Percentiles rank a stretch among this genome's conserved stretches.
phyloP scores from a whole-genome alignment of 805 yeast species.

The Ogataea chonburiensis region DNA sequence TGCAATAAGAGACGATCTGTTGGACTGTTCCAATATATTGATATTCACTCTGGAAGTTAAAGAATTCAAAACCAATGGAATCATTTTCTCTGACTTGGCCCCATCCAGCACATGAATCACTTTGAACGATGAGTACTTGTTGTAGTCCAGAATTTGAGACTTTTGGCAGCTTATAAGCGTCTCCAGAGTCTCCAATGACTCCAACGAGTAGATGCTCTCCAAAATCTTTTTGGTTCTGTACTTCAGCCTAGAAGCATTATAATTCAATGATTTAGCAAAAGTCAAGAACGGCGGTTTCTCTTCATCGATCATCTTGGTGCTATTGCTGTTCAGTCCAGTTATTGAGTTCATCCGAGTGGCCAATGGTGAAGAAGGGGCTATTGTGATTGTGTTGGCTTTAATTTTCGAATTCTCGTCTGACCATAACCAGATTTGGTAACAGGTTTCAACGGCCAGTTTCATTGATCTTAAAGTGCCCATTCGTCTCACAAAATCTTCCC shows the following conservation, averaged over 20 bases:
- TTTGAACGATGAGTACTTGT: constrained; percentile 45
- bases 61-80: constrained; percentile 64
- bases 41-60: constrained; percentile 47
- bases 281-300: constrained; percentile 24
- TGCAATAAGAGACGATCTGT: constrained; percentile 47
- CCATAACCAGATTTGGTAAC: constrained; percentile 70
- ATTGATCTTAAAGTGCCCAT: constrained; percentile 61
- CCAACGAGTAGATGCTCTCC: constrained; percentile 62
- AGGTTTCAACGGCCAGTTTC: constrained; percentile 52
- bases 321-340: constrained; percentile 6
- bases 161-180: constrained; percentile 46
- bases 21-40: constrained; percentile 24
- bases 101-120: constrained; percentile 81
- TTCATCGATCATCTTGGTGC: constrained; percentile 11
- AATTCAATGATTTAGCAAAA: constrained; percentile 38
- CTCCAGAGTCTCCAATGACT: constrained; percentile 72
- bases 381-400: constrained; percentile 7
- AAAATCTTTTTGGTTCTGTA: constrained; percentile 65
- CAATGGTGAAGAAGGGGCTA: constrained; percentile 16
- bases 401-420: constrained; percentile 45
- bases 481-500: constrained; percentile 52
- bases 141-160: constrained; percentile 20
- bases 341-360: constrained; percentile 19
- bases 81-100: constrained; percentile 70
- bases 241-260: constrained; percentile 59